phyloP scores from a whole-genome alignment of 306 rosid genomes.

The Lathyrus oleraceus region DNA sequence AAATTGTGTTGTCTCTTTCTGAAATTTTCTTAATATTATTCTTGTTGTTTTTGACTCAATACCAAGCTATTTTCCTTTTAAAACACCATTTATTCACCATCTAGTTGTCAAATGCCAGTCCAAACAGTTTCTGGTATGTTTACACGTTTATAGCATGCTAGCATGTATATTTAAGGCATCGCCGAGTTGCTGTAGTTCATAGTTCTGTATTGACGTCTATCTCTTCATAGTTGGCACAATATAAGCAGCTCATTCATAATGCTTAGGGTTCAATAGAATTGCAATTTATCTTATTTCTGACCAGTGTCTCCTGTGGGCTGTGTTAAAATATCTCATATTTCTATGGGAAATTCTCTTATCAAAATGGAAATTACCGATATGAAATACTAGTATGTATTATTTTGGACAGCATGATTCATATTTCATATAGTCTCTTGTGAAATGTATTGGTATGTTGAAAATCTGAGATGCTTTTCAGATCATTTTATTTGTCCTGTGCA shows the following conservation, averaged over 20 bases:
- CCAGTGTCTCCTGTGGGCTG: constrained; percentile 12
- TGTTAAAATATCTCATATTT: neutral
- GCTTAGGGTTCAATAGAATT: constrained; percentile 1
- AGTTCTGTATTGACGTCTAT: neutral
- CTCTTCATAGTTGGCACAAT: neutral
- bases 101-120: neutral
- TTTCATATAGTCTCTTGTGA: neutral
- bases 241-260: neutral
- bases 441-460: constrained; percentile 18
- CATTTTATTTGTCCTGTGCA: neutral
- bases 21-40: neutral
- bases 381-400: neutral
- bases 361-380: neutral
- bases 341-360: neutral
- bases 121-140: constrained; percentile 9
- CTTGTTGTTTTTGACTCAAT: neutral
- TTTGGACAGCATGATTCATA: constrained; percentile 9
- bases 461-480: constrained; percentile 11
- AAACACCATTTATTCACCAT: constrained; percentile 6
- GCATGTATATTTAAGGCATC: neutral
- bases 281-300: neutral
- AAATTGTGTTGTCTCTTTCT: constrained; percentile 16
- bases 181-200: neutral
- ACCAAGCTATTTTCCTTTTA: constrained; percentile 22
- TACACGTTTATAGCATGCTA: constrained; percentile 11